phyloP scores from a whole-genome alignment of 2,329 filamentous ascomycete genomes.

The Penicillium corylophilum region DNA sequence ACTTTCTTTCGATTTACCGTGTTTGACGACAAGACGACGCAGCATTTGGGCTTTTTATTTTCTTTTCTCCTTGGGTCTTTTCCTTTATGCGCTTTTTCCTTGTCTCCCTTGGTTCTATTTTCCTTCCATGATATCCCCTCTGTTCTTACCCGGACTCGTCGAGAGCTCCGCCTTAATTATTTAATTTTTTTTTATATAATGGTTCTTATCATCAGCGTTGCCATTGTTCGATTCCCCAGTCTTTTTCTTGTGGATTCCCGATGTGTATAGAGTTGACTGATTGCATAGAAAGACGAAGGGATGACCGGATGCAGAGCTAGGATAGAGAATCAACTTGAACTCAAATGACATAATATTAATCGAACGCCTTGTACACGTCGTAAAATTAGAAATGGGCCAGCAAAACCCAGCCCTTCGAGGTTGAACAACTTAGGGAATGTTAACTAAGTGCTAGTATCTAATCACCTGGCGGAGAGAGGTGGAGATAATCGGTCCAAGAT shows the following conservation, averaged over 20 bases:
- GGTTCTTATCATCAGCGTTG: conserved; percentile 21
- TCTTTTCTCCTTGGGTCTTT: conserved; percentile 19
- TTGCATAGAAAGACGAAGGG: conserved; percentile 10
- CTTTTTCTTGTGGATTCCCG: conserved; percentile 14
- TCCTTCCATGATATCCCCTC: conserved; percentile 46
- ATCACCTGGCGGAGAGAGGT: no score
- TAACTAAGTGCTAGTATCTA: no score
- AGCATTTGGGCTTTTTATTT: conserved; percentile 36
- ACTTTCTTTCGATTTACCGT: conserved; percentile 34
- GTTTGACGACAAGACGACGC: conserved; percentile 45
- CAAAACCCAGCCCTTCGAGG: no score
- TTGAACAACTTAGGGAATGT: no score
- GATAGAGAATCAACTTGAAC: conserved; percentile 17
- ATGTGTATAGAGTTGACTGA: conserved; percentile 18
- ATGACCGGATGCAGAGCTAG: conserved; percentile 3
- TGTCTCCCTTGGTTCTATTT: conserved; percentile 22
- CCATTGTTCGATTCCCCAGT: conserved; percentile 17
- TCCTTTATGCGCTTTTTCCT: conserved; percentile 20
- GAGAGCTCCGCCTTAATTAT: conserved; percentile 32
- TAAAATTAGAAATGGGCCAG: conserved; percentile 7
- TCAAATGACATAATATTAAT: conserved; percentile 18
- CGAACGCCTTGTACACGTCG: neutral
- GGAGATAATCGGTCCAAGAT: no score
- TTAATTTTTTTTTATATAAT: conserved; percentile 27
- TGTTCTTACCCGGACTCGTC: conserved; percentile 37